Evolutionary conservation across 2,329 filamentous ascomycete genomes (phyloP).

Genomic region (Dothistroma pini): DNA sequence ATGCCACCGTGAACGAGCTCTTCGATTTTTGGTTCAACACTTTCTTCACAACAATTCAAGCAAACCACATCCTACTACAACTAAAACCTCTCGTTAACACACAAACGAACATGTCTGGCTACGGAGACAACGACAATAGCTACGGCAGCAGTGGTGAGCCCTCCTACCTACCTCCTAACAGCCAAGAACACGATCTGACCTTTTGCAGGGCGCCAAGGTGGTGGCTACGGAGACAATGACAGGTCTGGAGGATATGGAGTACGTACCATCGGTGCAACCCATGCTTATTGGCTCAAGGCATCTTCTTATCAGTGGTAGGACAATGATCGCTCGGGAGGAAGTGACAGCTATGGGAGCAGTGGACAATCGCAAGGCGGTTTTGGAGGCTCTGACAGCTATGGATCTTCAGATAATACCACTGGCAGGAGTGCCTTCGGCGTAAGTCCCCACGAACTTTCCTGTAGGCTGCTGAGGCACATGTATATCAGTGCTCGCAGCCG

Average conservation of each 20-base stretch:
- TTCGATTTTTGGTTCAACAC: neutral
- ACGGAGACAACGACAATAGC: constrained; percentile 11
- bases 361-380: constrained; percentile 3
- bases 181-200: neutral
- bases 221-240: neutral
- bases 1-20: neutral
- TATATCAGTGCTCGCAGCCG: neutral
- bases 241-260: constrained; percentile 12
- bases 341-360: constrained; percentile 12
- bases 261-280: constrained; percentile 3
- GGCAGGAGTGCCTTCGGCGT: constrained; percentile 5
- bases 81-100: too few species aligned
- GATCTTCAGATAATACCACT: constrained; percentile 1
- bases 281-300: neutral
- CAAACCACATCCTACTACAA: neutral
- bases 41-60: neutral
- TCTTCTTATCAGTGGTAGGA: constrained; percentile 4
- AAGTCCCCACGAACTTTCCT: neutral
- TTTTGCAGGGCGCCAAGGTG: constrained; percentile 6
- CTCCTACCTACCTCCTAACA: neutral
- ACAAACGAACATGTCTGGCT: constrained; percentile 3
- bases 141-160: constrained; percentile 7
- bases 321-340: neutral
- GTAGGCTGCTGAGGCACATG: neutral
- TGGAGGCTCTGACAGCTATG: constrained; percentile 2